Evolutionary conservation across 1,284 basidiomycete species (phyloP).

Genomic region (Puccinia polysora): DNA sequence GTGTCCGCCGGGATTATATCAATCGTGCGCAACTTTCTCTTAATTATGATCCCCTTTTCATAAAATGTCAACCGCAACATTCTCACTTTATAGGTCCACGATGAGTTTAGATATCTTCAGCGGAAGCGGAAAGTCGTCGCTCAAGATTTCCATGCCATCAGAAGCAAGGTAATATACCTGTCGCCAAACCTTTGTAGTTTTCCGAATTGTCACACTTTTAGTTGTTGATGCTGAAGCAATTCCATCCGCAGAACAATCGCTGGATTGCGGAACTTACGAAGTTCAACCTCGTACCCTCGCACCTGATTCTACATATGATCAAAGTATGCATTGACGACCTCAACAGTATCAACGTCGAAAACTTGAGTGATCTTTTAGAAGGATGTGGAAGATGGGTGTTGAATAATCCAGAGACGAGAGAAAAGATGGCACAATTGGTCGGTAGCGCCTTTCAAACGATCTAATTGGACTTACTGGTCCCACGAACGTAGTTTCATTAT

Average conservation of each 20-base stretch:
- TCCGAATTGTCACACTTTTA: neutral
- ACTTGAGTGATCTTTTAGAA: slow-evolving; percentile 83
- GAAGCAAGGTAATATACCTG: slow-evolving; percentile 65
- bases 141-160: slow-evolving; percentile 56
- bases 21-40: slow-evolving; percentile 58
- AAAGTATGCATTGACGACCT: slow-evolving; percentile 97
- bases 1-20: slow-evolving; percentile 75
- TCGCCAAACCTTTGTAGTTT: neutral
- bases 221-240: neutral
- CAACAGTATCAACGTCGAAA: slow-evolving; percentile 84
- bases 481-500: neutral
- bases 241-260: slow-evolving; percentile 66
- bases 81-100: slow-evolving; percentile 67
- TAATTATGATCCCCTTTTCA: neutral
- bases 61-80: neutral
- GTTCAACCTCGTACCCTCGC: slow-evolving; percentile 84
- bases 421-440: slow-evolving; percentile 58
- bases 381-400: slow-evolving; percentile 89
- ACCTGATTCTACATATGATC: slow-evolving; percentile 88
- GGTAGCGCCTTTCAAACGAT: neutral
- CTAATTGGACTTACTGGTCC: neutral
- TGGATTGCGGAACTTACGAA: slow-evolving; percentile 91
- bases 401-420: slow-evolving; percentile 77
- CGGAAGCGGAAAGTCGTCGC: slow-evolving; percentile 80
- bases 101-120: slow-evolving; percentile 94